Evolutionary conservation across 2,329 filamentous ascomycete species (phyloP).

Genomic region (Sporothrix luriei): DNA sequence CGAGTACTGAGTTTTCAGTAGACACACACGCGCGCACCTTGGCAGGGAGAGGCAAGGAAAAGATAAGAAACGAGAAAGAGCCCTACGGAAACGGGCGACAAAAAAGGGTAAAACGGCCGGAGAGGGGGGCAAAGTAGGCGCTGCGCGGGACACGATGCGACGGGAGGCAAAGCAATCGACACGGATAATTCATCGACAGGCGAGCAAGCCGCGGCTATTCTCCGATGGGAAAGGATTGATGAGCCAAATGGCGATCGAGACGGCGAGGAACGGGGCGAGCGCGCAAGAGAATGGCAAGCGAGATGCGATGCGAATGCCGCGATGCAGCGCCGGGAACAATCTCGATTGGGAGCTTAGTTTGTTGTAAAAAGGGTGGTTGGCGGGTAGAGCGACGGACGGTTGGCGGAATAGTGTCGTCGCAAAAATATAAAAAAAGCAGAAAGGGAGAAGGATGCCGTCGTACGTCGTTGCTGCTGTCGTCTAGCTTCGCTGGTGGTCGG

Average conservation of each 20-base stretch:
- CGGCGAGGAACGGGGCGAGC: not conserved
- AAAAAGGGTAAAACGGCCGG: conserved; percentile 15
- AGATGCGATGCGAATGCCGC: conserved; percentile 18
- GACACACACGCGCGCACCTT: not conserved
- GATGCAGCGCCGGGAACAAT: conserved; percentile 16
- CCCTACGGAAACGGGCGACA: not conserved
- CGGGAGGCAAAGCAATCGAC: conserved; percentile 23
- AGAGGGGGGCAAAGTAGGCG: conserved; percentile 9
- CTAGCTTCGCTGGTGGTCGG: not conserved
- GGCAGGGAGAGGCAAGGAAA: not conserved
- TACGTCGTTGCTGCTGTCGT: conserved; percentile 10
- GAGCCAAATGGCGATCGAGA: not conserved
- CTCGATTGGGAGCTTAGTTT: conserved; percentile 2
- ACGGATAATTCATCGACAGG: conserved; percentile 14
- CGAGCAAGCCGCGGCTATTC: conserved; percentile 22
- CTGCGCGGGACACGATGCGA: conserved; percentile 20
- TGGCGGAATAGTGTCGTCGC: not conserved
- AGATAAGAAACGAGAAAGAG: not conserved
- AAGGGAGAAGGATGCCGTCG: not conserved
- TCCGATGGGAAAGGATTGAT: not conserved
- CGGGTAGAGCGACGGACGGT: not conserved
- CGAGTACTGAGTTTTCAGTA: not conserved
- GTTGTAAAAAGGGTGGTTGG: not conserved
- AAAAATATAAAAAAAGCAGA: not conserved
- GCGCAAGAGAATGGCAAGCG: not conserved